Conservation (phyloP, 345 rosid genomes). For the Jatropha curcas region DNA sequence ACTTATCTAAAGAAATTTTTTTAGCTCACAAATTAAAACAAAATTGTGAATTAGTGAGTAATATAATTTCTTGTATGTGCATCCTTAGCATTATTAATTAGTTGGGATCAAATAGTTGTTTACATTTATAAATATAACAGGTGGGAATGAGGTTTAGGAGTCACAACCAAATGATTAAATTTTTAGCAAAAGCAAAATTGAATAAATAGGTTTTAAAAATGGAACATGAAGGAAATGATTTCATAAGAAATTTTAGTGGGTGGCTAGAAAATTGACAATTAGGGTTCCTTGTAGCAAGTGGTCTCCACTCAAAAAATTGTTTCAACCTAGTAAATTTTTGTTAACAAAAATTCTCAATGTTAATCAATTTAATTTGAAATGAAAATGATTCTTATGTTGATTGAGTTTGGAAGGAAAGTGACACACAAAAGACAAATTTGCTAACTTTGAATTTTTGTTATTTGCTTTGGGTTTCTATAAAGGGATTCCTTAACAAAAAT, state of each 20-base stretch:
- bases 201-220: not conserved
- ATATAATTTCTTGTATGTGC: not conserved
- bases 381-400: not conserved
- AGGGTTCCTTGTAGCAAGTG: not conserved
- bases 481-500: not conserved
- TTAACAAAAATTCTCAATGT: too few relatives aligned
- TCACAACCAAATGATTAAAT: not conserved
- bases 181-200: not conserved
- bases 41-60: too few relatives aligned
- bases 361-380: too few relatives aligned
- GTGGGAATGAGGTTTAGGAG: not conserved
- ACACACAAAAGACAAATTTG: not conserved
- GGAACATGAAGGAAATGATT: not conserved
- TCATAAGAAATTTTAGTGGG: not conserved
- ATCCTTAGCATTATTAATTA: too few relatives aligned
- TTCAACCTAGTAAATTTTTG: too few relatives aligned
- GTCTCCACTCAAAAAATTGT: not conserved
- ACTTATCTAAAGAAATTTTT: too few relatives aligned
- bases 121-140: not conserved
- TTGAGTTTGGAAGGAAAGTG: not conserved
- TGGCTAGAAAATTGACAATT: not conserved
- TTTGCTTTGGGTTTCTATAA: not conserved
- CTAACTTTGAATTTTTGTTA: not conserved
- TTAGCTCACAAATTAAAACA: too few relatives aligned
- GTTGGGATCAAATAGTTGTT: not conserved